Conservation (phyloP, 495 filamentous ascomycete genomes). For the Neurospora sp. region DNA sequence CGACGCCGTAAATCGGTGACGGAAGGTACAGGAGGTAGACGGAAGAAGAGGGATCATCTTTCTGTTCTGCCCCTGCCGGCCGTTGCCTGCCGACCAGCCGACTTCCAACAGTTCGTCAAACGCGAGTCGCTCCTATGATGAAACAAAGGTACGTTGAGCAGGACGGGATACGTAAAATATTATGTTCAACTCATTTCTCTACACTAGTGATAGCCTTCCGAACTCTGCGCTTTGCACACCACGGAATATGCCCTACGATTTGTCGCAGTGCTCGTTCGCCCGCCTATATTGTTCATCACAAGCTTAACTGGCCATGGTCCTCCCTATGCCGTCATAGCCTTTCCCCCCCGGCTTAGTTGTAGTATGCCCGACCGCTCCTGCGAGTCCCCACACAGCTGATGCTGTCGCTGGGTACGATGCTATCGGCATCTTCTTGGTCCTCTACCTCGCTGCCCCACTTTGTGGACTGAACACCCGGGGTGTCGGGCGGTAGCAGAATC, state of each 20-base stretch:
- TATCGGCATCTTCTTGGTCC: slow-evolving; percentile 23
- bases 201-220: neutral
- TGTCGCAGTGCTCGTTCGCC: neutral
- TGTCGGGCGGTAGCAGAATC: slow-evolving; percentile 41
- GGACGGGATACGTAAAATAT: neutral
- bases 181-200: neutral
- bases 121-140: neutral
- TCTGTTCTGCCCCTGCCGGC: neutral
- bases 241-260: neutral
- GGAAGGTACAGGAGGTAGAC: neutral
- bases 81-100: neutral
- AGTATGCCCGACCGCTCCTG: slow-evolving; percentile 17
- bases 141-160: neutral
- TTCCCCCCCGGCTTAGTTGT: neutral
- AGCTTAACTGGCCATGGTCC: neutral
- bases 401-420: slow-evolving; percentile 54
- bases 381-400: slow-evolving; percentile 52
- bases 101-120: neutral
- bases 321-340: neutral
- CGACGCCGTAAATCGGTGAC: neutral
- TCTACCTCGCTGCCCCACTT: slow-evolving; percentile 16
- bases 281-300: neutral
- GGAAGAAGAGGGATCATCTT: neutral
- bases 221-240: neutral
- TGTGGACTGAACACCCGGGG: slow-evolving; percentile 15